These are phyloP conservation scores for Haplosporangium sp. DNA, from an alignment of 371 early-diverging fungal species.

Conservation along the genomic window DNA sequence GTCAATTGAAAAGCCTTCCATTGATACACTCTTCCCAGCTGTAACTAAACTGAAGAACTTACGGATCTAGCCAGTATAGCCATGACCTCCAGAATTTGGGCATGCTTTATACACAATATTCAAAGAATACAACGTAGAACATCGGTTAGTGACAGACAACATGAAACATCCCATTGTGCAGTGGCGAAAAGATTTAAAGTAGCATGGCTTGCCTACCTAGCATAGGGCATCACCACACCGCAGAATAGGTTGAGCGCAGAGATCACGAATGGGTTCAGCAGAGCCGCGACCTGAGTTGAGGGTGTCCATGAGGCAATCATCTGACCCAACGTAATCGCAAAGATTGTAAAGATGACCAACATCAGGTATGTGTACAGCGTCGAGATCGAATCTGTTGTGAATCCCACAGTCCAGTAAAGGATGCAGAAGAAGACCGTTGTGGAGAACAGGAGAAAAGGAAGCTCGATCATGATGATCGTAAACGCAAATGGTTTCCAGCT, in stretches of 20 bases:
- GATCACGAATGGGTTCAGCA: constrained; percentile 80
- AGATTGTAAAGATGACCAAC: constrained; percentile 69
- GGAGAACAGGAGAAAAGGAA: constrained; percentile 69
- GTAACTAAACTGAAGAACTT: no score
- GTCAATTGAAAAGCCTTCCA: no score
- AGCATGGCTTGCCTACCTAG: no score
- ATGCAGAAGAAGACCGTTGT: constrained; percentile 69
- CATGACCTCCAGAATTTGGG: constrained; percentile 81
- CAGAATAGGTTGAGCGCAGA: constrained; percentile 78
- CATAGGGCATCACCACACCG: constrained; percentile 76
- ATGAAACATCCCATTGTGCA: no score
- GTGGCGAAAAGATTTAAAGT: not conserved
- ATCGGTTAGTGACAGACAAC: not conserved
- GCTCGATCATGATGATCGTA: constrained; percentile 67
- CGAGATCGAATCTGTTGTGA: constrained; percentile 61
- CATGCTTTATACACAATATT: no score
- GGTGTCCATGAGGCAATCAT: constrained; percentile 76
- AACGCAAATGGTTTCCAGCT: constrained; percentile 74
- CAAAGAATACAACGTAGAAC: no score
- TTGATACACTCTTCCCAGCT: not conserved
- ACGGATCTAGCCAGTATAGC: constrained; percentile 83
- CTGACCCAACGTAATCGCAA: constrained; percentile 77
- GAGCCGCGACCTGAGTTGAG: constrained; percentile 67
- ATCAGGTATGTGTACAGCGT: constrained; percentile 74
- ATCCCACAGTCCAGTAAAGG: constrained; percentile 80